Base-by-base conservation (phyloP, 1,284 basidiomycete species). In the Trichosporon ovoides region DNA sequence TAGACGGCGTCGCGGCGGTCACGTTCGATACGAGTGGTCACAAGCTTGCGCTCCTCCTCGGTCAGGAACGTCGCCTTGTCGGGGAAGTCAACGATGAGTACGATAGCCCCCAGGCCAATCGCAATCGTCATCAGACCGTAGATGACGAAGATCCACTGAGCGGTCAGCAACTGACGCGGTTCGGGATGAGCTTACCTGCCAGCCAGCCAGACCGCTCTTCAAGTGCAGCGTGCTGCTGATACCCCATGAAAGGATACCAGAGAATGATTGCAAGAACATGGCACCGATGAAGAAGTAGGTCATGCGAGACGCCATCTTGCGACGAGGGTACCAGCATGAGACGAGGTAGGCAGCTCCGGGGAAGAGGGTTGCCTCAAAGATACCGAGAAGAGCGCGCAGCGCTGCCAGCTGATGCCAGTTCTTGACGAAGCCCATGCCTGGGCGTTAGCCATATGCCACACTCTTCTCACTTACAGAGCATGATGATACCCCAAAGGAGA, bases 291-390 rank as follows among this genome's bases (percentile, higher is more conserved):
- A 80, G 71, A 80, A 80, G 48, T 68, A 63, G 9, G 74, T 70
- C 64, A 59, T 57, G 53, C 67, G 63, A 5, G 40, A 65, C 52
- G 79, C 76, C 48, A 76, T 75, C 64, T 79, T 75, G 54, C 71
- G 69, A n/a, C 80, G 75, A 2, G 77, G 76, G 67, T 80, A 81
- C 79, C 59, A 81, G 34, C 69, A 74, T 13, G 76, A 72, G 58
- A 80, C 75, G 18, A 81, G 68, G 68, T 71, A 78, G 7, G 77
- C 73, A 50, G 72, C 75, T 18, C 66, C 68, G 10, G 68, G 71
- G 68, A 75, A 76, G 63, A 77, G 73, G 11, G 68, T 60, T 46
- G 63, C 67, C 61, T 77, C 76, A 28, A 78, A 66, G 2, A 73
- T 40, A 22, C 78, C 80, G 31, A 80, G 66, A 12, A 65, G 14